Evolutionary conservation across 768 basidiomycete genomes (phyloP).

Genomic region (Hericium erinaceus): DNA sequence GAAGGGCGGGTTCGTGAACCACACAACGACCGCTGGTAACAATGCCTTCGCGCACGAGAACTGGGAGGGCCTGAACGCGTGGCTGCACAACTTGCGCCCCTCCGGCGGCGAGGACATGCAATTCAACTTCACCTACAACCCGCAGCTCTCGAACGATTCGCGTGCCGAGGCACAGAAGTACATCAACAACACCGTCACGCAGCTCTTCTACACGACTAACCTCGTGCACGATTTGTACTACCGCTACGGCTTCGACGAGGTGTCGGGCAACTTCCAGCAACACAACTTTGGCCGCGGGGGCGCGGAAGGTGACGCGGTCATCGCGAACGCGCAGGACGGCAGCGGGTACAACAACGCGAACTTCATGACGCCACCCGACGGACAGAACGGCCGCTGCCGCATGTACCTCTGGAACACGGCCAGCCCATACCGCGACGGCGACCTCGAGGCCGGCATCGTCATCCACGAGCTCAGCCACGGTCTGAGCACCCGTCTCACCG

Average conservation of each 20-base stretch:
- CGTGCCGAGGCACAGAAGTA: conserved; percentile 68
- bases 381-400: conserved; percentile 84
- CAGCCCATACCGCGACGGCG: conserved; percentile 86
- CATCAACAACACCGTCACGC: conserved; percentile 80
- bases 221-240: conserved; percentile 79
- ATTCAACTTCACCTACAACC: conserved; percentile 73
- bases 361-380: conserved; percentile 81
- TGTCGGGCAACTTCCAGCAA: conserved; percentile 94
- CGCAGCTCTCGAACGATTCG: conserved; percentile 41
- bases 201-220: conserved; percentile 84
- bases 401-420: conserved; percentile 97
- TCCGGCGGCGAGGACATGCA: conserved; percentile 41
- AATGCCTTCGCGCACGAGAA: conserved; percentile 94
- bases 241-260: conserved; percentile 88
- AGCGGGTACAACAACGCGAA: conserved; percentile 89
- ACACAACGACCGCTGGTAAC: conserved; percentile 81
- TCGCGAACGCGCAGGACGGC: conserved; percentile 93
- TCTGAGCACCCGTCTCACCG: conserved; percentile 87
- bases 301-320: conserved; percentile 78
- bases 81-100: conserved; percentile 72
- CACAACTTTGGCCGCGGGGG: conserved; percentile 94
- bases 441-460: conserved; percentile 94
- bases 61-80: conserved; percentile 65
- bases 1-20: conserved; percentile 33
- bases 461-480: conserved; percentile 89